Evolutionary conservation across 805 yeast species (phyloP), one percentile per base, ranked within the genome.

Genomic region (Lachancea quebecensis): DNA sequence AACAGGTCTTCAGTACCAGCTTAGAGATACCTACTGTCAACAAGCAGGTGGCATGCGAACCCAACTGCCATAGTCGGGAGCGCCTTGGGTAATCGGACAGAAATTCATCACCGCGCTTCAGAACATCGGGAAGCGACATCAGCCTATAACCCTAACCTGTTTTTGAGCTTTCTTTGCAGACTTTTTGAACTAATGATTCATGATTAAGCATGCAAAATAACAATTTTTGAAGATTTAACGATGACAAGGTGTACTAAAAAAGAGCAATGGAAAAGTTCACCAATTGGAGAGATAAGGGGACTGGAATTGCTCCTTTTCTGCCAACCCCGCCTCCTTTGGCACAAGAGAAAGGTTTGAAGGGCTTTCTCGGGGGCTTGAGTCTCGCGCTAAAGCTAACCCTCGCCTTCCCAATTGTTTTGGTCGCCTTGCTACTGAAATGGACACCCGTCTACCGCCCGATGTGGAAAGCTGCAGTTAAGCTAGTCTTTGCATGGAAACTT

Each of bases 291-390:
- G 96, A 88, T 59, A 85, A 81, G 50, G 93, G 91, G 4, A 89
- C 96, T 1, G 96, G 96, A n/a, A 85, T 89, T 31, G 82, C 95
- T 0, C 96, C 96, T 2, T 88, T 87, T 53, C 69, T 84, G 67
- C 95, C 95, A 1, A 66, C n/a, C 48, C 60, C 35, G 59, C 72
- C 28, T 28, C 39, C n/a, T 39, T 48, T 15, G 39, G 46, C 28
- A 15, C 47, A 39, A 30, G 47, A 44, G 32, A 44, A 53, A 49
- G 27, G 45, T 38, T 8, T 40, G 47, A 37, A 38, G 18, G 28
- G 17, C 10, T 18, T 35, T 16, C 27, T 29, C 10, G 35, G 21
- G 17, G 34, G 34, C 21, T 2, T 49, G 5, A 35, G 48, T 10
- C 8, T 55, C n/a, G 31, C 53, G 6, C n/a, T 54, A 25, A 56